Percentiles rank a stretch among this genome's conserved stretches.
Evolutionary conservation across 768 basidiomycete genomes (phyloP).

Genomic region (Russula brevipes): DNA sequence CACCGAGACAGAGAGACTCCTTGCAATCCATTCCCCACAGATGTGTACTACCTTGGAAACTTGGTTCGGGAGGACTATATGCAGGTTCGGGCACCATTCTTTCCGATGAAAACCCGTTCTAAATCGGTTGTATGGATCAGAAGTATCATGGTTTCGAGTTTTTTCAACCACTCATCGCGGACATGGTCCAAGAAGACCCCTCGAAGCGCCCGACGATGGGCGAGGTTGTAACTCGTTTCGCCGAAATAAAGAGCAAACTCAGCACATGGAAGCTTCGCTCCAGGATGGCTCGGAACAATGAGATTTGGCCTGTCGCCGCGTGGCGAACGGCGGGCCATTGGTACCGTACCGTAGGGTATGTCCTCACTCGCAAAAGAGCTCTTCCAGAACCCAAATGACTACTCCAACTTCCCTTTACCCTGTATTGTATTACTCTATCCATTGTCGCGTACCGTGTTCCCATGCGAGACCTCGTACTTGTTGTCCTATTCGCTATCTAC

Average conservation of each 20-base stretch:
- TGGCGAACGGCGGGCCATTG: background rate
- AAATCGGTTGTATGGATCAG: background rate
- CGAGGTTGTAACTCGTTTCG: too few species aligned
- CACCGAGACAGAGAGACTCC: constrained; percentile 14
- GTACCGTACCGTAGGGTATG: too few species aligned
- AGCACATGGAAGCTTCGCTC: constrained; percentile 32
- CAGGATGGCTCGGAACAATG: constrained; percentile 25
- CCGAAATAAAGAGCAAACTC: constrained; percentile 22
- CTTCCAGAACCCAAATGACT: too few species aligned
- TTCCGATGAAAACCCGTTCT: too few species aligned
- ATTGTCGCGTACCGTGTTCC: too few species aligned
- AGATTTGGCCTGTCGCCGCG: background rate
- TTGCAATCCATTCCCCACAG: constrained; percentile 33
- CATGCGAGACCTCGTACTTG: too few species aligned
- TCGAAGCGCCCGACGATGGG: too few species aligned
- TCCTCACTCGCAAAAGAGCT: too few species aligned
- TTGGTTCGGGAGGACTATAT: constrained; percentile 29
- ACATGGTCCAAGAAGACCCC: constrained; percentile 33
- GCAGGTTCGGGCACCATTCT: too few species aligned
- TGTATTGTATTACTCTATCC: too few species aligned
- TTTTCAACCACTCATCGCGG: constrained; percentile 30
- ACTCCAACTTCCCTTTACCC: too few species aligned
- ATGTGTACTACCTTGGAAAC: constrained; percentile 35
- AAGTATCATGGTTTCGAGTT: constrained; percentile 31
- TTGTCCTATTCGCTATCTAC: too few species aligned